Evolutionary conservation across 305 asterid species (phyloP).

Genomic region (Fraxinus ornus): DNA sequence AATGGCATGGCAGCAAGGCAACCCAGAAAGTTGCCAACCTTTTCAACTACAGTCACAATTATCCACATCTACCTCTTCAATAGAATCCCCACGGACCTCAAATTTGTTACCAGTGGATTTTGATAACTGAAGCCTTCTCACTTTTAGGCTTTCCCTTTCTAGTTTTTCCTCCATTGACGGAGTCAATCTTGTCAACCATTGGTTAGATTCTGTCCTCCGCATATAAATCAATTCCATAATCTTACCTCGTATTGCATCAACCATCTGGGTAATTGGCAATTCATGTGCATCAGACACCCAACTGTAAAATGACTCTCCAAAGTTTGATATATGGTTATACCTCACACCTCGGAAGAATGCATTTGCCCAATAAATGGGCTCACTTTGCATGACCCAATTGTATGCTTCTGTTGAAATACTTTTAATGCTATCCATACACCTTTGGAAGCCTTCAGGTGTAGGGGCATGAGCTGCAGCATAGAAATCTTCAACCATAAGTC

Average conservation of each 20-base stretch:
- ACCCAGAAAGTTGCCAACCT: conserved; percentile 72
- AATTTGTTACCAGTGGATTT: conserved; percentile 45
- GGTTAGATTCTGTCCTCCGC: conserved; percentile 52
- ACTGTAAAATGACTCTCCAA: conserved; percentile 76
- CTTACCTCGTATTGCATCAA: conserved; percentile 63
- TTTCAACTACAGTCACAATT: conserved; percentile 64
- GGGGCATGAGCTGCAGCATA: conserved; percentile 61
- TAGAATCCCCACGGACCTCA: conserved; percentile 75
- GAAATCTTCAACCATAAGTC: conserved; percentile 79
- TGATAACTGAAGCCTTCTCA: conserved; percentile 41
- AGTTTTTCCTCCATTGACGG: conserved; percentile 77
- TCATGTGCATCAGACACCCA: conserved; percentile 90
- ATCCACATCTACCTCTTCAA: conserved; percentile 65
- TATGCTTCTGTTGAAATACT: conserved; percentile 74
- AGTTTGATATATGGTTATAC: conserved; percentile 74
- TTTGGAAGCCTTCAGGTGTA: conserved; percentile 68
- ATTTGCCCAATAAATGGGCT: conserved; percentile 89
- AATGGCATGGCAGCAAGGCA: conserved; percentile 88
- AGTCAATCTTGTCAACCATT: conserved; percentile 73
- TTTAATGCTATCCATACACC: conserved; percentile 69
- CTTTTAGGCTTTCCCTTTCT: conserved; percentile 59
- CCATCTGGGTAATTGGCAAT: conserved; percentile 92
- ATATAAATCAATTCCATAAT: conserved; percentile 22
- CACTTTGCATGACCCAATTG: conserved; percentile 82
- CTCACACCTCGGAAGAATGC: conserved; percentile 77